These are phyloP conservation scores for Melocanna baccifera DNA, from an alignment of 176 grass and related monocot species.

Conservation along the genomic window DNA sequence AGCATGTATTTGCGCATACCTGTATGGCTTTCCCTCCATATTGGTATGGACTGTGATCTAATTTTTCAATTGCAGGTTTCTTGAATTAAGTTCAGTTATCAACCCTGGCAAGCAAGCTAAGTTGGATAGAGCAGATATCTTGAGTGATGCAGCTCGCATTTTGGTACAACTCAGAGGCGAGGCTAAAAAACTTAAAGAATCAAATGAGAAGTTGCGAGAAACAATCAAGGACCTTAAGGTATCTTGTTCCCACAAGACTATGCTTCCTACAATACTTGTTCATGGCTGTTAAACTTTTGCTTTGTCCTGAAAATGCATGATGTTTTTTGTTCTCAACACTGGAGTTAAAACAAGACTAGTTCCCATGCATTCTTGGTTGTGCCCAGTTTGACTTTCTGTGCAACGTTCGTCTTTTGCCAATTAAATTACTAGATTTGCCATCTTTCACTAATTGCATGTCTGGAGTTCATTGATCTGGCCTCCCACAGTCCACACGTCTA, in stretches of 20 bases:
- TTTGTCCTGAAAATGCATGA: neutral
- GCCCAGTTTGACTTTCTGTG: constrained; percentile 10
- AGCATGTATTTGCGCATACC: neutral
- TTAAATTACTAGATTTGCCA: neutral
- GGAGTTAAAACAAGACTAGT: neutral
- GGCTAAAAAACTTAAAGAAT: constrained; percentile 61
- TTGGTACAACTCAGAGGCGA: constrained; percentile 50
- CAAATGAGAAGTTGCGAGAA: constrained; percentile 50
- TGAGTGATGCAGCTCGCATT: constrained; percentile 50
- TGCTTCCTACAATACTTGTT: neutral
- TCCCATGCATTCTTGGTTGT: neutral
- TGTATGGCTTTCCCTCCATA: neutral
- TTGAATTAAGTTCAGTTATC: constrained; percentile 59
- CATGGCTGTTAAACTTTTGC: neutral
- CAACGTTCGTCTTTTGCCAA: neutral
- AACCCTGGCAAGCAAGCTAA: constrained; percentile 58
- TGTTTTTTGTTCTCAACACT: neutral
- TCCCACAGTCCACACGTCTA: neutral
- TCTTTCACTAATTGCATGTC: neutral
- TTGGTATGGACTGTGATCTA: neutral
- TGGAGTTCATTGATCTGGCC: neutral
- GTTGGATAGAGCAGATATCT: constrained; percentile 64
- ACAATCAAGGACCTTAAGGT: constrained; percentile 75
- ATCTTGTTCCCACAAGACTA: neutral
- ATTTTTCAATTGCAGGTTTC: constrained; percentile 48